Percentiles rank a stretch among this genome's conserved stretches.
phyloP scores from a whole-genome alignment of 106 monocot species.

The Acorus gramineus region DNA sequence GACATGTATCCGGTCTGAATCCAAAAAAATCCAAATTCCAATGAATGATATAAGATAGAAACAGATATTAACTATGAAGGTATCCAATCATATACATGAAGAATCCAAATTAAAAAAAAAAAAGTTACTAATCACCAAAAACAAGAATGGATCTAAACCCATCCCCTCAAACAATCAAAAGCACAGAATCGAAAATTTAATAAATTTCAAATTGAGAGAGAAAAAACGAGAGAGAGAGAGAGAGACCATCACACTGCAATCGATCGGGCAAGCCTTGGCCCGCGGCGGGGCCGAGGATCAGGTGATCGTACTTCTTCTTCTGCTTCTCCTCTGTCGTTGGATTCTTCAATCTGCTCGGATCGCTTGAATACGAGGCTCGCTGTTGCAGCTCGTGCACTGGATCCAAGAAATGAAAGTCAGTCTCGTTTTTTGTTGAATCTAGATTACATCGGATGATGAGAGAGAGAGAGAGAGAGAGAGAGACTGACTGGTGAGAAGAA shows the following conservation, averaged over 20 bases:
- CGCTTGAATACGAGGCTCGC: slow-evolving; percentile 4
- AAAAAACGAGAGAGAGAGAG: not conserved
- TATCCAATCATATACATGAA: too few relatives aligned
- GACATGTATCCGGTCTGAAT: too few relatives aligned
- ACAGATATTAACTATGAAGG: too few relatives aligned
- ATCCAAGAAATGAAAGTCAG: not conserved
- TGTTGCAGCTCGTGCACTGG: slow-evolving; percentile 56
- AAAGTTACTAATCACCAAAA: too few relatives aligned
- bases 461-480: not conserved
- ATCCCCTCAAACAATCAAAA: too few relatives aligned
- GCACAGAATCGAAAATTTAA: not conserved
- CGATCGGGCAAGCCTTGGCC: slow-evolving; percentile 77
- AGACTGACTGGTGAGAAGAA: slow-evolving; percentile 41
- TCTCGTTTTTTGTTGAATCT: not conserved
- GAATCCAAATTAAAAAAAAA: too few relatives aligned
- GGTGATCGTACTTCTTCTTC: slow-evolving; percentile 42
- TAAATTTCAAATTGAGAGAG: not conserved
- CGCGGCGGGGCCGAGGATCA: slow-evolving; percentile 65
- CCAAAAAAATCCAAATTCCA: too few relatives aligned
- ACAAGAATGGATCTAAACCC: too few relatives aligned
- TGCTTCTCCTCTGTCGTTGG: not conserved
- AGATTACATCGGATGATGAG: not conserved
- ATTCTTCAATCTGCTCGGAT: not conserved
- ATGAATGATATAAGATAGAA: too few relatives aligned
- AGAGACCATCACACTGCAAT: slow-evolving; percentile 72